Percentiles rank a stretch among this genome's conserved stretches.
Conservation (phyloP, 176 grass and related monocot genomes). For the Ensete ventricosum region DNA sequence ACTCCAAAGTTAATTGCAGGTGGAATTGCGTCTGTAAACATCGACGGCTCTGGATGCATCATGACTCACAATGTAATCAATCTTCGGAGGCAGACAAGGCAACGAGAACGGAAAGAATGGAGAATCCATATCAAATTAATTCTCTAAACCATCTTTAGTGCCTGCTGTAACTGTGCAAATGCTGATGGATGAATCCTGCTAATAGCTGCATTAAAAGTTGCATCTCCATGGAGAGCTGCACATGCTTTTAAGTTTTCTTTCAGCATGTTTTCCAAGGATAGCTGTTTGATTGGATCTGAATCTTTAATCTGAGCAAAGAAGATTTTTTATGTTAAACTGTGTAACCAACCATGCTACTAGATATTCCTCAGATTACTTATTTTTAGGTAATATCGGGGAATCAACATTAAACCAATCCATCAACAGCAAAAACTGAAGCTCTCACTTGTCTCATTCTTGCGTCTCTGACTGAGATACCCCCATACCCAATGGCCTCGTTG, state of each 20-base stretch:
- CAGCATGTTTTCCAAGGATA: slow-evolving; percentile 66
- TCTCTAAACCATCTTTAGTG: slow-evolving; percentile 66
- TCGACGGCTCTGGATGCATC: background rate
- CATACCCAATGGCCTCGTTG: slow-evolving; percentile 48
- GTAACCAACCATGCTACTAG: background rate
- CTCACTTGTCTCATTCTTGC: slow-evolving; percentile 74
- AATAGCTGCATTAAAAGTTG: slow-evolving; percentile 82
- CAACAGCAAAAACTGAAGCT: background rate
- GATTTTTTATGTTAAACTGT: background rate
- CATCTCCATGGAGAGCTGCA: slow-evolving; percentile 73
- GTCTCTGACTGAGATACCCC: slow-evolving; percentile 54
- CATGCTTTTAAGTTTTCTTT: slow-evolving; percentile 89
- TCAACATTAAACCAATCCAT: background rate
- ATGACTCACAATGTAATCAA: background rate
- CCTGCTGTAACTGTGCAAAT: slow-evolving; percentile 87
- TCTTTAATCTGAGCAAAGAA: slow-evolving; percentile 22
- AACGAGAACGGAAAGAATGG: background rate
- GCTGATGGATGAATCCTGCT: slow-evolving; percentile 82
- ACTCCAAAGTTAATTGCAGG: background rate
- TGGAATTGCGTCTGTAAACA: background rate
- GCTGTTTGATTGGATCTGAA: slow-evolving; percentile 77
- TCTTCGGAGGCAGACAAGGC: background rate
- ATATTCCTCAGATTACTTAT: background rate
- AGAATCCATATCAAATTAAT: background rate
- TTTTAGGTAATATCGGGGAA: background rate